Evolutionary conservation across 116 monocot genomes (phyloP), one percentile per base, ranked within the genome.

Genomic region (Papilionanthe hybrid): DNA sequence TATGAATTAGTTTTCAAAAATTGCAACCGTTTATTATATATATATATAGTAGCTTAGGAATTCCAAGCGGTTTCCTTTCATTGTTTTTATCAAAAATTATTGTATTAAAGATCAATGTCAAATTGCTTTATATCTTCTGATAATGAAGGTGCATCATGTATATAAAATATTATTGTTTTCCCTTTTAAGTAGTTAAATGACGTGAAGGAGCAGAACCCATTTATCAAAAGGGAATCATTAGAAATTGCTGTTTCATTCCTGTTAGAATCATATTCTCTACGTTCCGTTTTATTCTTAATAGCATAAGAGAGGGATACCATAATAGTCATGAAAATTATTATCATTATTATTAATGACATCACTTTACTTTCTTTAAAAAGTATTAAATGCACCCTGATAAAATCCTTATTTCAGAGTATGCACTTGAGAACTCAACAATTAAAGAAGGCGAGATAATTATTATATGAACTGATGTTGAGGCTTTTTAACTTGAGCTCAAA

Each of bases 241-340:
- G 32, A 69, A 69, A 30, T 69, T 30, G 69, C 69, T 69, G 12
- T 1, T 17, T 69, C 30, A 13, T 69, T 37, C 37, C 30, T 37
- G 69, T 32, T 29, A 69, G 37, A 69, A 69, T 69, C 37, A 29
- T 37, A 69, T 69, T 69, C 69, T 69, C 0, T 1, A 29, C 11
- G 37, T 41, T 69, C 12, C 23, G 13, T 12, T 69, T 69, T 69
- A 69, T 69, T 69, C 69, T 69, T 69, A 69, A 69, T 69, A 5
- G 17, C 17, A 69, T 37, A 69, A 17, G 17, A 1, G 69, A 69
- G 69, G 18, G 4, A 18, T 32, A 12, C 5, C 37, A 69, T 69
- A 69, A 37, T 15, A 0, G 17, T 32, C 29, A 69, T 69, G 29
- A 12, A 69, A 69, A 32, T 32, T 69, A 17, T 69, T 69, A 69